Evolutionary conservation across 208 protist genomes (phyloP), one percentile per base, ranked within the genome.

Genomic region (Leishmania gerbilli): DNA sequence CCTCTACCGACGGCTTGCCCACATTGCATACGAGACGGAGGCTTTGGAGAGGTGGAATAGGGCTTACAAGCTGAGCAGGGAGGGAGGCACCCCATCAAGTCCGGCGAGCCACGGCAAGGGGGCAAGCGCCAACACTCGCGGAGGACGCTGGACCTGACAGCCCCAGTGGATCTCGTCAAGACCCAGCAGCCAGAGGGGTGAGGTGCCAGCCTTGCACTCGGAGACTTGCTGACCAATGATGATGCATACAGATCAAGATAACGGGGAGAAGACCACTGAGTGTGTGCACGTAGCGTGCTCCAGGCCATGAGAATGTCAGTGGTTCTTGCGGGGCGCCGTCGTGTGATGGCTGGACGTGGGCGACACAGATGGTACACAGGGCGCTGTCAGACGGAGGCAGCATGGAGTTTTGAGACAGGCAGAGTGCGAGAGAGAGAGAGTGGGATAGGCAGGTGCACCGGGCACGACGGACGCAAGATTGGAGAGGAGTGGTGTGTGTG

Each of bases 101-200:
- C 90, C 7, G 93, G 93, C 34, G 80, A 79, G 37, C 93, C 92
- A 80, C 93, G 94, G 85, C 89, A 97, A 64, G 93, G 92, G 21
- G 87, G 64, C 17, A 89, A 42, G 79, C 89, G 87, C 93, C 93
- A 97, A 76, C 81, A 88, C 79, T 97, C 91, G 89, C 92, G 95
- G 79, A 93, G 87, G 74, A 83, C 83, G 17, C 93, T 90, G 31
- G 90, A 47, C 93, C 75, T 90, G 27, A 53, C 92, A 90, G 40
- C 84, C 76, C 93, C 92, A 97, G 47, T 81, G 67, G 55, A 91
- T 89, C 87, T 95, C 92, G 40, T 94, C 90, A 11, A 95, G 47
- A 13, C 93, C 93, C 62, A 67, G 78, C 68, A 94, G 76, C 31
- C 92, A 90, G 27, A 95, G 86, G 0, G 88, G 84, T 47, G 7